A percentile compares a stretch with the other conserved stretches of the same genome.
Conservation (phyloP, 2,329 filamentous ascomycete genomes). For the Penicillium sp. region DNA sequence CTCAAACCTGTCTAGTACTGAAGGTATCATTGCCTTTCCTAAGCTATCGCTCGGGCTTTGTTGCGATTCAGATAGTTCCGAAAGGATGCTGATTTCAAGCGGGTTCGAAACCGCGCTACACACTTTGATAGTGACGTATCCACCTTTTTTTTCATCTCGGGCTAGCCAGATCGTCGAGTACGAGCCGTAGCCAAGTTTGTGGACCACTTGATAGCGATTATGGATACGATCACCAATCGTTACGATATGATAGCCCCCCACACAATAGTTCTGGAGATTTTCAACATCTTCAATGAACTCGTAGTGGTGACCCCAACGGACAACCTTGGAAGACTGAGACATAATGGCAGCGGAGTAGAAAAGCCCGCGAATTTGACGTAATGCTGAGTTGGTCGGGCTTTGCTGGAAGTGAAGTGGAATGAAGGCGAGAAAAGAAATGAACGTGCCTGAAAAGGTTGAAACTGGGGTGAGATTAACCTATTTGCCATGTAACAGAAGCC, state of each 20-base stretch:
- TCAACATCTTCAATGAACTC: not conserved
- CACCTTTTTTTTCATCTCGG: constrained; percentile 20
- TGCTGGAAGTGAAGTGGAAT: too few species aligned
- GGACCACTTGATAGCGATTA: constrained; percentile 38
- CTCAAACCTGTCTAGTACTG: constrained; percentile 13
- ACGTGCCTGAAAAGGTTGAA: too few species aligned
- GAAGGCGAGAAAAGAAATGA: too few species aligned
- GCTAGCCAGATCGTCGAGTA: constrained; percentile 37
- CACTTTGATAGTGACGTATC: constrained; percentile 31
- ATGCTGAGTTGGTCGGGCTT: too few species aligned
- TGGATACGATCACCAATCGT: constrained; percentile 29
- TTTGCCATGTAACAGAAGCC: too few species aligned
- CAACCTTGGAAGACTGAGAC: not conserved
- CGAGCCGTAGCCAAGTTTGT: constrained; percentile 42
- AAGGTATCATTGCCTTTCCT: constrained; percentile 11
- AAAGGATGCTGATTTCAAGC: constrained; percentile 14
- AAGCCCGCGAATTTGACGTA: too few species aligned
- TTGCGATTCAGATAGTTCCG: constrained; percentile 3
- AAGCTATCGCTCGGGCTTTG: not conserved
- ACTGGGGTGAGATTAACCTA: too few species aligned
- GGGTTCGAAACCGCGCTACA: constrained; percentile 23
- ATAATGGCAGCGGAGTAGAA: not conserved
- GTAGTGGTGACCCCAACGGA: not conserved
- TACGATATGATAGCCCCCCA: constrained; percentile 30
- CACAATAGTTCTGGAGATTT: constrained; percentile 18